Base-by-base conservation (phyloP, 2,329 filamentous ascomycete genomes). In the Clarireedia hainanense region DNA sequence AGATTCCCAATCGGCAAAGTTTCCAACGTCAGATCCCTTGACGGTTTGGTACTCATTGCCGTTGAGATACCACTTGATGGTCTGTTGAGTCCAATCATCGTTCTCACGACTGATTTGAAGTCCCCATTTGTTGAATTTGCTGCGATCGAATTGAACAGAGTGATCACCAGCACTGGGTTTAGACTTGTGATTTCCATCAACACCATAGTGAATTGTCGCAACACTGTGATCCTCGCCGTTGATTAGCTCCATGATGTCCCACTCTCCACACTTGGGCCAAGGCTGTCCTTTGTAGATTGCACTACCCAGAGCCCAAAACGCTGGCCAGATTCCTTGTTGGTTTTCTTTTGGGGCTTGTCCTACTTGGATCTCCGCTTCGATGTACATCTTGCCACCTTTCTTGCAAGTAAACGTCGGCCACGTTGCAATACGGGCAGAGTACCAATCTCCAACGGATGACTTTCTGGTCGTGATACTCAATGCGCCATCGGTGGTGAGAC, bases 291-390 rank as follows among this genome's bases (percentile, higher is more conserved):
- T 45, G 20, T 45, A 45, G 15, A n/a, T 58, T 63, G 58, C 63
- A 10, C 67, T 58, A 9, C 75, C 75, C 40, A 77, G 69, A 23
- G 71, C 65, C 75, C 74, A 77, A 60, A 77, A 76, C 0, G 74
- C 75, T 0, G 72, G 73, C 75, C 75, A 77, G 62, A 76, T 74
- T 20, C 74, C 74, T 48, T 69, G 61, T 57, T 73, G 69, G 5
- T 60, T 50, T 7, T 53, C 27, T 30, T 55, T 51, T 2, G 67
- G 36, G 20, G 64, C 63, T 55, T 27, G 54, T 17, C 72, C 70
- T 4, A 76, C 61, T 60, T 67, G 70, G 58, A 77, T 67, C n/a
- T 61, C 61, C 3, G 72, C 68, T 61, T 76, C 71, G 52, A 75
- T 67, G 53, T 69, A 69, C 52, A 76, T 58, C 54, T 67, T 69